phyloP scores from a whole-genome alignment of 2,329 filamentous ascomycete genomes.

The Ascochyta fabae region DNA sequence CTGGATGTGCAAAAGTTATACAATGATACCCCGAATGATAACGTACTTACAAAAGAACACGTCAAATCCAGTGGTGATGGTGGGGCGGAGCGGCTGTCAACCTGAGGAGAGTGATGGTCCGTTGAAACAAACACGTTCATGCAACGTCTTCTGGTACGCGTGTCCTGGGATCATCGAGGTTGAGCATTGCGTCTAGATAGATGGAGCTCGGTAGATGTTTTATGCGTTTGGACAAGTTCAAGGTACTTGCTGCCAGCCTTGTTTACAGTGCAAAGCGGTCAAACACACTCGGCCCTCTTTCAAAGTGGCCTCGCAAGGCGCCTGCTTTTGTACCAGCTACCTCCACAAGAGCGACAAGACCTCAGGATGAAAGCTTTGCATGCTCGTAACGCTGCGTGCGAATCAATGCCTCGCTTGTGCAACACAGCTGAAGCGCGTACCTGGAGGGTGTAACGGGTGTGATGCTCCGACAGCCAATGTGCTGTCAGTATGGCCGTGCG shows the following conservation, averaged over 20 bases:
- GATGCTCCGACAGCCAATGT: slow-evolving; percentile 24
- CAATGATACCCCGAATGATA: slow-evolving; percentile 24
- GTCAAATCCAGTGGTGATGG: background rate
- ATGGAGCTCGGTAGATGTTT: background rate
- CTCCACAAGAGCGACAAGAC: slow-evolving; percentile 5
- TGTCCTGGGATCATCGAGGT: slow-evolving; percentile 12
- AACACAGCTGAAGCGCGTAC: slow-evolving; percentile 31
- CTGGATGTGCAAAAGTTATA: background rate
- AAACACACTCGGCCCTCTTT: background rate
- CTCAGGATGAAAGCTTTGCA: slow-evolving; percentile 5
- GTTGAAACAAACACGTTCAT: slow-evolving; percentile 21
- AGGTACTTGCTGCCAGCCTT: slow-evolving; percentile 1
- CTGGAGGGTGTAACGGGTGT: slow-evolving; percentile 16
- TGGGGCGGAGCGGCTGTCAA: slow-evolving; percentile 12
- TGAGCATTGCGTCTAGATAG: background rate
- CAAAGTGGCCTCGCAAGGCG: background rate
- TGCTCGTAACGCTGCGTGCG: slow-evolving; percentile 14
- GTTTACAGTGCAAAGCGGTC: background rate
- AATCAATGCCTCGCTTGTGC: slow-evolving; percentile 18
- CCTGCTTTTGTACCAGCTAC: slow-evolving; percentile 6
- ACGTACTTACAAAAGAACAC: background rate
- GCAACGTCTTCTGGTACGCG: background rate
- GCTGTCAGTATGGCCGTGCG: slow-evolving; percentile 4
- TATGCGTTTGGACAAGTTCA: slow-evolving; percentile 11
- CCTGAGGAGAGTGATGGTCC: slow-evolving; percentile 14